Conservation (phyloP, 768 basidiomycete species). For the Rhizopogon sp. region DNA sequence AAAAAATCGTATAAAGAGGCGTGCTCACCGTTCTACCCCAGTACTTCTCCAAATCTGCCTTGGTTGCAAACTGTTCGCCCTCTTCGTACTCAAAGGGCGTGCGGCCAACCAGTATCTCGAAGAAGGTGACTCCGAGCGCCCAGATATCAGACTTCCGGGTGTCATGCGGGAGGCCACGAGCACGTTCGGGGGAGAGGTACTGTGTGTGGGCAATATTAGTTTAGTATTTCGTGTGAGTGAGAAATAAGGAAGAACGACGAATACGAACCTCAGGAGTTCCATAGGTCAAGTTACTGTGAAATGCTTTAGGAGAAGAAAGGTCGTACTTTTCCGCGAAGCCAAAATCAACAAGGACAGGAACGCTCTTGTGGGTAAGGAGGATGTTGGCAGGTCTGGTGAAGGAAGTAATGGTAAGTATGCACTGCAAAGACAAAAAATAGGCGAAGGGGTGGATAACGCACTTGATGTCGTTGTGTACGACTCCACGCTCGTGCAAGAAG, state of each 20-base stretch:
- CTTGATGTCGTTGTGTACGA: slow-evolving; percentile 96
- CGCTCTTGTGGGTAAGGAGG: slow-evolving; percentile 68
- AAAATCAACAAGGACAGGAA: slow-evolving; percentile 92
- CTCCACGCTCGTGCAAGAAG: slow-evolving; percentile 78
- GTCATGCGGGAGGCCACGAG: slow-evolving; percentile 84
- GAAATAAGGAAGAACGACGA: neutral
- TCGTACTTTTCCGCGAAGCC: slow-evolving; percentile 93
- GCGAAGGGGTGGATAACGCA: slow-evolving; percentile 28
- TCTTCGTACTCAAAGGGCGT: slow-evolving; percentile 88
- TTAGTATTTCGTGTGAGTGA: neutral
- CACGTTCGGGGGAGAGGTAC: slow-evolving; percentile 93
- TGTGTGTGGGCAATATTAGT: slow-evolving; percentile 22
- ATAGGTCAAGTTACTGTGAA: slow-evolving; percentile 78
- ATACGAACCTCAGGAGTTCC: slow-evolving; percentile 82
- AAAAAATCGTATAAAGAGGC: neutral
- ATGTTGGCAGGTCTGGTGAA: slow-evolving; percentile 82
- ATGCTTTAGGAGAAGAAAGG: slow-evolving; percentile 53
- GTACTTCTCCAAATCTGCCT: slow-evolving; percentile 81
- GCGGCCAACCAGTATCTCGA: slow-evolving; percentile 88
- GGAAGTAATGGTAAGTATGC: neutral
- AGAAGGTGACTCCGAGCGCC: slow-evolving; percentile 88
- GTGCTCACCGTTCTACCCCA: slow-evolving; percentile 72
- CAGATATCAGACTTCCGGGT: slow-evolving; percentile 88
- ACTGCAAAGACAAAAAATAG: neutral
- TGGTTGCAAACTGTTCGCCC: slow-evolving; percentile 70